These are phyloP conservation scores for Ceratocystiopsis minuta DNA, from an alignment of 2,329 filamentous ascomycete genomes.

Conservation along the genomic window DNA sequence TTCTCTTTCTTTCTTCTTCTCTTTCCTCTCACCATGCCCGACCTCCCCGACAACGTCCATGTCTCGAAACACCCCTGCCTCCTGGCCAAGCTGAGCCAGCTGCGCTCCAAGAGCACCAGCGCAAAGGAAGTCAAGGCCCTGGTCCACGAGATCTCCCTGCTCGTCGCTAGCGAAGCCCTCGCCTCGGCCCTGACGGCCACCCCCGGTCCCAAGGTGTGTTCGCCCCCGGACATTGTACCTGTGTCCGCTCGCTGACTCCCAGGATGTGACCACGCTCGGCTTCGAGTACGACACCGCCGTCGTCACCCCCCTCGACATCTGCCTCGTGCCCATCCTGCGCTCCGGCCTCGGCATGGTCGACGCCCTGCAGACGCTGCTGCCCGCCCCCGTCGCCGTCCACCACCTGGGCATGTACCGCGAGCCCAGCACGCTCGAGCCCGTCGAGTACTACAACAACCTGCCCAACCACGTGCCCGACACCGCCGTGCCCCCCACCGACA, in stretches of 20 bases:
- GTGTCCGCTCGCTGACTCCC: not conserved
- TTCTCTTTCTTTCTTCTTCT: not conserved
- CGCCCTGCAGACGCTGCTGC: constrained; percentile 68
- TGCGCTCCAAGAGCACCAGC: constrained; percentile 54
- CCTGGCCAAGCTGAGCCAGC: constrained; percentile 71
- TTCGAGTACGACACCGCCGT: constrained; percentile 52
- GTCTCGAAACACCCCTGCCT: constrained; percentile 76
- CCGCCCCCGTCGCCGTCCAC: constrained; percentile 63
- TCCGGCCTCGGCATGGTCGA: constrained; percentile 86
- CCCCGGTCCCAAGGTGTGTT: constrained; percentile 44
- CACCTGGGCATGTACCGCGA: constrained; percentile 93
- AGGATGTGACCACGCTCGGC: constrained; percentile 66
- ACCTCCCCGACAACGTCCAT: constrained; percentile 46
- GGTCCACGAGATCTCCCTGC: constrained; percentile 70
- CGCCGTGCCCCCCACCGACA: constrained; percentile 20
- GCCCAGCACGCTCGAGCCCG: constrained; percentile 66
- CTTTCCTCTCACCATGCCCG: constrained; percentile 2
- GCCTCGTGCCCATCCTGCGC: constrained; percentile 79
- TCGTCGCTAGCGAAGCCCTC: constrained; percentile 70
- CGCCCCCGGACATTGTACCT: not conserved
- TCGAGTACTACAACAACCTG: constrained; percentile 97
- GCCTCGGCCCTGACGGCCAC: constrained; percentile 38
- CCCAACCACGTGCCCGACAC: constrained; percentile 45
- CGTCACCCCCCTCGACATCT: constrained; percentile 48
- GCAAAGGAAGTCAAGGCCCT: constrained; percentile 63